These are phyloP conservation scores for Starmerella asiatica DNA, from an alignment of 805 yeast species.

Conservation along the genomic window DNA sequence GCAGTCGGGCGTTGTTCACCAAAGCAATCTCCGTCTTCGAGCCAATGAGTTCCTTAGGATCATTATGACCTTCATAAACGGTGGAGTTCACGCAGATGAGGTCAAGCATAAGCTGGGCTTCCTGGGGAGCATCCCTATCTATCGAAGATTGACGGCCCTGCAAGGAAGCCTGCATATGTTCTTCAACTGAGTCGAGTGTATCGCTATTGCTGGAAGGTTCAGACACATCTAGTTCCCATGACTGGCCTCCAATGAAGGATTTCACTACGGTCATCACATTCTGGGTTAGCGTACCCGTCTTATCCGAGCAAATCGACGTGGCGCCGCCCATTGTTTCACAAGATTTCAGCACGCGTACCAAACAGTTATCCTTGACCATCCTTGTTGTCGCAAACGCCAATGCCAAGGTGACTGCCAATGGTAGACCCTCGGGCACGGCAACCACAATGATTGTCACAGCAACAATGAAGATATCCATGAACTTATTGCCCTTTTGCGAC, in stretches of 20 bases:
- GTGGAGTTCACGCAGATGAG: constrained; percentile 74
- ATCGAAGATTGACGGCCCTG: constrained; percentile 1
- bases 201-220: constrained; percentile 3
- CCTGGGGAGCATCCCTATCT: neutral
- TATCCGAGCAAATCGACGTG: constrained; percentile 91
- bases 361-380: constrained; percentile 91
- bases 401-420: constrained; percentile 92
- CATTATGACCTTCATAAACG: constrained; percentile 52
- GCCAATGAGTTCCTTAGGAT: constrained; percentile 59
- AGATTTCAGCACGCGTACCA: constrained; percentile 83
- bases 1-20: constrained; percentile 48
- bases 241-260: constrained; percentile 47
- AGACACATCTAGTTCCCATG: constrained; percentile 17
- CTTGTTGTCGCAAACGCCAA: constrained; percentile 96
- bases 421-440: constrained; percentile 99
- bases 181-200: neutral
- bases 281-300: constrained; percentile 93
- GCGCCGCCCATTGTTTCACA: constrained; percentile 99
- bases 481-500: constrained; percentile 70
- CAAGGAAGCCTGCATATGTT: neutral
- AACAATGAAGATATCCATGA: constrained; percentile 74
- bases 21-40: constrained; percentile 92
- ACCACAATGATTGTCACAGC: constrained; percentile 89
- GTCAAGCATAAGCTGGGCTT: constrained; percentile 27
- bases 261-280: constrained; percentile 78